These are phyloP conservation scores for Pluteus cervinus DNA, from an alignment of 768 basidiomycete species.

Conservation along the genomic window DNA sequence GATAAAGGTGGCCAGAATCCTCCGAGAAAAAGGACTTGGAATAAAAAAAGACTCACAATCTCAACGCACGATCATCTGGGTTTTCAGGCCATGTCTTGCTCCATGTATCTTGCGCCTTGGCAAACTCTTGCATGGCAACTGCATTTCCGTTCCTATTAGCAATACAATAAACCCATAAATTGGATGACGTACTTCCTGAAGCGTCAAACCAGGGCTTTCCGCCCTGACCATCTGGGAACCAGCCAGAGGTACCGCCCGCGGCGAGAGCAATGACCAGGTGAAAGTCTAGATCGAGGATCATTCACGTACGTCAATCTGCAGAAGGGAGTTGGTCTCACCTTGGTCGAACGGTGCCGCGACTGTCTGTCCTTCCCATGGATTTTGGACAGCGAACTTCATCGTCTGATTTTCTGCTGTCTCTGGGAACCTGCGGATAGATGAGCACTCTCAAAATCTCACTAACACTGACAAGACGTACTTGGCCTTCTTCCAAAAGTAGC, in stretches of 20 bases:
- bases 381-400: conserved; percentile 43
- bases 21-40: conserved; percentile 7
- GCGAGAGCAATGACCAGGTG: conserved; percentile 74
- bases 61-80: conserved; percentile 55
- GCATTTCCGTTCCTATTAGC: too few relatives aligned
- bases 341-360: conserved; percentile 80
- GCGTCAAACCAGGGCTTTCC: conserved; percentile 75
- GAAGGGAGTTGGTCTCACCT: conserved; percentile 39
- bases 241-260: conserved; percentile 79
- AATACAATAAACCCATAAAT: conserved; percentile 1
- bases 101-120: conserved; percentile 57
- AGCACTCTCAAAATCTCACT: not conserved
- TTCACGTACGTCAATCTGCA: not conserved
- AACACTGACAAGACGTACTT: conserved; percentile 24
- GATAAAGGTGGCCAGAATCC: not conserved
- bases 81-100: conserved; percentile 61
- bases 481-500: conserved; percentile 64
- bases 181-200: conserved; percentile 33
- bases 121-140: conserved; percentile 72
- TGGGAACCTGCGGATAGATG: conserved; percentile 51
- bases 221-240: conserved; percentile 80
- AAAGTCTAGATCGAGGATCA: too few relatives aligned
- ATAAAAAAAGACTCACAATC: conserved; percentile 45
- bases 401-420: conserved; percentile 51
- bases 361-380: conserved; percentile 59